Conservation (phyloP, 768 basidiomycete genomes). For the Roridomyces roridus region DNA sequence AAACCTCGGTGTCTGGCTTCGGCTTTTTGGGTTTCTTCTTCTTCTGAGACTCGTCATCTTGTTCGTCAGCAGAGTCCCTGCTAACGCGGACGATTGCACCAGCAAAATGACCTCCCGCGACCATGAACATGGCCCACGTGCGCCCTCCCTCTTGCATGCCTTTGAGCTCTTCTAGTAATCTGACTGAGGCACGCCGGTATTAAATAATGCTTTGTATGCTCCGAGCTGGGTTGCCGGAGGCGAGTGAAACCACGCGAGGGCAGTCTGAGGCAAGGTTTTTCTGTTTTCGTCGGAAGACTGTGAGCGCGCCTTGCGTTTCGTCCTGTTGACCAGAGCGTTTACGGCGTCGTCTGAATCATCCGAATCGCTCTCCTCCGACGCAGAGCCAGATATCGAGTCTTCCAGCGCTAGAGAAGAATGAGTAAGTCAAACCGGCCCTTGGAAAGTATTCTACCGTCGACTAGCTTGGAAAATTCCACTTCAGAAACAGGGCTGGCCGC, state of each 20-base stretch:
- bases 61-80: conserved; percentile 49
- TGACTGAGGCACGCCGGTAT: conserved; percentile 44
- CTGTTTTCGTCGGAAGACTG: conserved; percentile 47
- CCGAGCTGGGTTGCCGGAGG: conserved; percentile 90
- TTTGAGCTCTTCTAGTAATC: conserved; percentile 61
- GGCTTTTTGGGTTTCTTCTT: conserved; percentile 66
- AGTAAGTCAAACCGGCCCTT: neutral
- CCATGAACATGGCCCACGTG: conserved; percentile 95
- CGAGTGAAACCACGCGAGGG: conserved; percentile 91
- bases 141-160: conserved; percentile 73
- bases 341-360: conserved; percentile 66
- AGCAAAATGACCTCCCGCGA: conserved; percentile 97
- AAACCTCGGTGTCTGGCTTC: conserved; percentile 79
- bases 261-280: conserved; percentile 54
- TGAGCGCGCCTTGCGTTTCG: conserved; percentile 53
- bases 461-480: conserved; percentile 72
- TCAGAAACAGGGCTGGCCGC: conserved; percentile 70
- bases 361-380: conserved; percentile 60
- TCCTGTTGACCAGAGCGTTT: conserved; percentile 67
- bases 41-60: conserved; percentile 40
- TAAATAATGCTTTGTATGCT: conserved; percentile 78
- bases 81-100: conserved; percentile 85
- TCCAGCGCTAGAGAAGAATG: conserved; percentile 59
- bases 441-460: conserved; percentile 68
- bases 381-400: conserved; percentile 93